Percentiles rank a stretch among this genome's conserved stretches.
phyloP scores from a whole-genome alignment of 2,329 filamentous ascomycete species.

The Didymosphaeria variabile region DNA sequence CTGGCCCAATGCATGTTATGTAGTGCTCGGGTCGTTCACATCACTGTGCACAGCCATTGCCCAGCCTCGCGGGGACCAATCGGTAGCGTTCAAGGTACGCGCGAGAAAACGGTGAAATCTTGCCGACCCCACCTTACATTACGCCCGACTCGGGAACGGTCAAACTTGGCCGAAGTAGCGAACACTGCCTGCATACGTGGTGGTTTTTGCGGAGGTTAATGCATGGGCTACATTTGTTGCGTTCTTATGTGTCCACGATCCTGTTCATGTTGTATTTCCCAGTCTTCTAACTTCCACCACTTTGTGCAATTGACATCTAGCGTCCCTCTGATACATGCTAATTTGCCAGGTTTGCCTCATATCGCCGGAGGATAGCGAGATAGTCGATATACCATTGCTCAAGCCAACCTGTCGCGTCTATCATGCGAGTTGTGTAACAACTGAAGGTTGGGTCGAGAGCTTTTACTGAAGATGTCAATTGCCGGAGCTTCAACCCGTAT shows the following conservation, averaged over 20 bases:
- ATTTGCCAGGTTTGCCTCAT: slow-evolving; percentile 27
- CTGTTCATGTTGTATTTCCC: not conserved
- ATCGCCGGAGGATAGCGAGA: slow-evolving; percentile 31
- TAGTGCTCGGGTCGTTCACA: not conserved
- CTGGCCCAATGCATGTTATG: not conserved
- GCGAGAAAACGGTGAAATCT: slow-evolving; percentile 28
- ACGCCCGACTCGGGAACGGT: slow-evolving; percentile 9
- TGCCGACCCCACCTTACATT: slow-evolving; percentile 22
- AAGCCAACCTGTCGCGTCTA: slow-evolving; percentile 39
- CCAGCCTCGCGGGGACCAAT: slow-evolving; percentile 2
- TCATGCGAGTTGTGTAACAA: slow-evolving; percentile 36
- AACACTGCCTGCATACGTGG: not conserved
- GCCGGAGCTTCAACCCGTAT: slow-evolving; percentile 30
- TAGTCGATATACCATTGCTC: slow-evolving; percentile 39
- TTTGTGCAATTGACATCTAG: slow-evolving; percentile 10
- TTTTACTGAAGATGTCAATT: slow-evolving; percentile 25
- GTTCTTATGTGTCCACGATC: not conserved
- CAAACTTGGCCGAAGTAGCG: not conserved
- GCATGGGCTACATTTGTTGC: not conserved
- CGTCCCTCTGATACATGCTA: not conserved
- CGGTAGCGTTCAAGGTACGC: not conserved
- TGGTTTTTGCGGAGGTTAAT: not conserved
- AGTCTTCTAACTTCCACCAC: not conserved
- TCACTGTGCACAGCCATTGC: not conserved
- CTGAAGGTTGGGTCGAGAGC: slow-evolving; percentile 35